phyloP scores from a whole-genome alignment of 495 filamentous ascomycete genomes.

The Symbiotaphrina buchneri region DNA sequence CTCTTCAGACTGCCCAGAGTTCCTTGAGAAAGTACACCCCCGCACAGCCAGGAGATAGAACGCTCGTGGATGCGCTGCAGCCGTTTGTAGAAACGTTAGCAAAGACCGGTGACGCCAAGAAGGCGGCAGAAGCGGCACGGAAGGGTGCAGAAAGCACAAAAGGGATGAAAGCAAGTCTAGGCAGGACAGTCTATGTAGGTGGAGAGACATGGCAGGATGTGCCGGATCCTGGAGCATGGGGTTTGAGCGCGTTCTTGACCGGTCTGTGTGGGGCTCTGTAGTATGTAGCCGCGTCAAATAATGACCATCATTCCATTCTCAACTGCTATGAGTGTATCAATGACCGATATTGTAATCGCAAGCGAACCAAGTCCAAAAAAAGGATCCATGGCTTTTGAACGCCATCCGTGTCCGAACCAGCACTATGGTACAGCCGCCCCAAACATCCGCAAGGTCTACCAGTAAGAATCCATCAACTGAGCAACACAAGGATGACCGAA shows the following conservation, averaged over 20 bases:
- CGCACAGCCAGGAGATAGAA: slow-evolving; percentile 71
- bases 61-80: slow-evolving; percentile 70
- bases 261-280: slow-evolving; percentile 41
- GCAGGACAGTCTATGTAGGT: slow-evolving; percentile 79
- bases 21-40: slow-evolving; percentile 71
- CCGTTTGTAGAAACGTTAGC: slow-evolving; percentile 62
- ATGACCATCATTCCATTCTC: no score
- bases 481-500: slow-evolving; percentile 76
- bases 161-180: slow-evolving; percentile 76
- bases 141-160: slow-evolving; percentile 64
- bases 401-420: neutral
- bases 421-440: neutral
- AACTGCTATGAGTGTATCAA: no score
- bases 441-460: neutral
- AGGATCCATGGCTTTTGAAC: no score
- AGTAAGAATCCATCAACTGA: slow-evolving; percentile 35
- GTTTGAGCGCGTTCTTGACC: slow-evolving; percentile 55
- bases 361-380: no score
- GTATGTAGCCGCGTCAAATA: no score
- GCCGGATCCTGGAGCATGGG: slow-evolving; percentile 83
- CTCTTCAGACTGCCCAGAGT: slow-evolving; percentile 44
- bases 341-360: no score
- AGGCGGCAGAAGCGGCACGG: slow-evolving; percentile 53
- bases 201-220: slow-evolving; percentile 60
- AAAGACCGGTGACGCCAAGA: slow-evolving; percentile 34